Percentiles rank a stretch among this genome's conserved stretches.
phyloP scores from a whole-genome alignment of 805 yeast species.

The Teunomyces lycoperdinae region DNA sequence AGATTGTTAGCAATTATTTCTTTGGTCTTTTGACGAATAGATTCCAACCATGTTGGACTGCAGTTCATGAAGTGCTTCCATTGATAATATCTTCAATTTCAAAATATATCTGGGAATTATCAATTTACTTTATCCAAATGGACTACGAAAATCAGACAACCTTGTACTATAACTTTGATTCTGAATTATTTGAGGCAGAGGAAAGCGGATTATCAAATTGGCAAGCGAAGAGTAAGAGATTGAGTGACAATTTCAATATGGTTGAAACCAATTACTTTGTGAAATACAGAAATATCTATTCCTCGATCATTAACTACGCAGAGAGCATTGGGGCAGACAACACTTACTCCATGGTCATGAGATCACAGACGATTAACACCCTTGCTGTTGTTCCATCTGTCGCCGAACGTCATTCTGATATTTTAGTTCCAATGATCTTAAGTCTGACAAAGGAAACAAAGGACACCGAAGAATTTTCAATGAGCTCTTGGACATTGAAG shows the following conservation, averaged over 20 bases:
- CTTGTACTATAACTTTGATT: conserved; percentile 10
- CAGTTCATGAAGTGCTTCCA: conserved; percentile 61
- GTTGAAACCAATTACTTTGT: conserved; percentile 18
- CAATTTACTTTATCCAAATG: conserved; percentile 31
- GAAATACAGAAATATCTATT: conserved; percentile 30
- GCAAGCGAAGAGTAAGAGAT: conserved; percentile 45
- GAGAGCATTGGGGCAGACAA: conserved; percentile 34
- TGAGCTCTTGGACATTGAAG: conserved; percentile 38
- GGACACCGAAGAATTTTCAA: conserved; percentile 22
- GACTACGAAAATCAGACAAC: conserved; percentile 19
- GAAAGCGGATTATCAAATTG: conserved; percentile 25
- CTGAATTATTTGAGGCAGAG: conserved; percentile 1
- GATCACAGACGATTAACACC: conserved; percentile 57
- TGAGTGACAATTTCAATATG: conserved; percentile 38
- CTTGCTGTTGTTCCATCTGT: conserved; percentile 57
- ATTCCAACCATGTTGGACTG: conserved; percentile 86
- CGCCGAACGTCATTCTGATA: conserved; percentile 62
- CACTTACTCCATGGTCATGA: conserved; percentile 42
- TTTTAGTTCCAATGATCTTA: conserved; percentile 58
- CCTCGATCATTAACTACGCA: conserved; percentile 38
- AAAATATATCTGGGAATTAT: conserved; percentile 54
- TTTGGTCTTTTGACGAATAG: conserved; percentile 68
- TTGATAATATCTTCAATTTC: conserved; percentile 34
- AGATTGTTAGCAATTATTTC: conserved; percentile 32
- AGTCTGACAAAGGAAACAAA: conserved; percentile 18